Conservation (phyloP, 176 grass and related monocot species). For the Musa acuminata region DNA sequence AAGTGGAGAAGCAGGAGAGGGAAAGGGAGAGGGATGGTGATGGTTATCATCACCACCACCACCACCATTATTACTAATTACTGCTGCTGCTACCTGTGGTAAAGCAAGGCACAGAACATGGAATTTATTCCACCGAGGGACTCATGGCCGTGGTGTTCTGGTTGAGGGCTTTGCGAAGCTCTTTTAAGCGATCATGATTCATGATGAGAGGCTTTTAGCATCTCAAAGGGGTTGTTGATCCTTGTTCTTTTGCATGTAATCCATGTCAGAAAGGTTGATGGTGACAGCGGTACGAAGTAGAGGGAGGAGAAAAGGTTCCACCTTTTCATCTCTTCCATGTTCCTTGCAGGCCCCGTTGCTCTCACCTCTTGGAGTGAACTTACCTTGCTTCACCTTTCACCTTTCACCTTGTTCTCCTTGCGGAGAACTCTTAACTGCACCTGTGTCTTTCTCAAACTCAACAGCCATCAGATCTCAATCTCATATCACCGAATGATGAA, state of each 20-base stretch:
- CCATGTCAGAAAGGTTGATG: slow-evolving; percentile 16
- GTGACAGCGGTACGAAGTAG: slow-evolving; percentile 13
- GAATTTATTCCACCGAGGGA: too few relatives aligned
- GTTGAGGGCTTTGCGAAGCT: too few relatives aligned
- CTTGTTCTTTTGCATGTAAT: slow-evolving; percentile 18
- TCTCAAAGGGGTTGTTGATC: neutral
- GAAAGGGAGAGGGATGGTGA: neutral
- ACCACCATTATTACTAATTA: too few relatives aligned
- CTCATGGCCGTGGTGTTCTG: too few relatives aligned
- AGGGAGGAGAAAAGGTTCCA: neutral
- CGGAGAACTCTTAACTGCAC: too few relatives aligned
- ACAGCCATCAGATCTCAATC: too few relatives aligned
- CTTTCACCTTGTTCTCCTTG: too few relatives aligned
- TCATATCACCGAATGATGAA: too few relatives aligned
- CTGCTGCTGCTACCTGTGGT: neutral
- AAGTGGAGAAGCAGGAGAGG: neutral
- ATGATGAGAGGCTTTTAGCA: too few relatives aligned
- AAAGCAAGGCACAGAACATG: neutral
- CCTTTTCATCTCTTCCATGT: neutral
- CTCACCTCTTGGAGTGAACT: neutral
- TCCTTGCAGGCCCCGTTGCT: neutral
- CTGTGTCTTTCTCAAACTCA: too few relatives aligned
- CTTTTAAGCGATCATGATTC: too few relatives aligned
- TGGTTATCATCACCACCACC: neutral
- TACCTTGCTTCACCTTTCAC: too few relatives aligned